A percentile compares a stretch with the other conserved stretches of the same genome.
phyloP scores from a whole-genome alignment of 768 basidiomycete species.

The Termitomyces sp. region DNA sequence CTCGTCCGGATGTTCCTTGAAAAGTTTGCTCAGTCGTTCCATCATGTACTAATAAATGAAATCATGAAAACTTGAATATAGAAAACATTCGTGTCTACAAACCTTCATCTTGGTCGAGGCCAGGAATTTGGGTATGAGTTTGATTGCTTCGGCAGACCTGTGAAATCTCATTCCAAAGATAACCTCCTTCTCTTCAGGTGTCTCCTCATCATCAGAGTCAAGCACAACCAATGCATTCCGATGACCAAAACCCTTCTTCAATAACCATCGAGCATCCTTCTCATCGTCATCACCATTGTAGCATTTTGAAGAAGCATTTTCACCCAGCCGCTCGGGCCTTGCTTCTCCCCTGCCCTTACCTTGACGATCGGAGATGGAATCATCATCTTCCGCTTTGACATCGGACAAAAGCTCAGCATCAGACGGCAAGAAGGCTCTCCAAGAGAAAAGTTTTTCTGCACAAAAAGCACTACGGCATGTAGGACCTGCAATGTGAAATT shows the following conservation, averaged over 20 bases:
- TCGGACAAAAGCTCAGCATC: conserved; percentile 34
- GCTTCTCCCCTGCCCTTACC: conserved; percentile 20
- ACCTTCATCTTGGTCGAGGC: conserved; percentile 78
- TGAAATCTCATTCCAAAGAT: conserved; percentile 29
- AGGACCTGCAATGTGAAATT: conserved; percentile 35
- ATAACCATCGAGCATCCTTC: conserved; percentile 31
- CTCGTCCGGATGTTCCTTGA: conserved; percentile 47
- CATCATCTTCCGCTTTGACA: conserved; percentile 24
- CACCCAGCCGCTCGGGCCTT: conserved; percentile 1
- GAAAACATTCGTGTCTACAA: conserved; percentile 5
- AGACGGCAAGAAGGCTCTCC: conserved; percentile 55
- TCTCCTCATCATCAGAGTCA: conserved; percentile 40
- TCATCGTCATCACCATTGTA: conserved; percentile 37
- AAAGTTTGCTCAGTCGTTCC: conserved; percentile 40
- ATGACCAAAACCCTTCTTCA: conserved; percentile 33
- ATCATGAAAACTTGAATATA: not conserved
- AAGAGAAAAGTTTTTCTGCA: conserved; percentile 42
- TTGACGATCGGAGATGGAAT: not conserved
- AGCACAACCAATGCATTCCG: conserved; percentile 32
- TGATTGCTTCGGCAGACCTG: conserved; percentile 27
- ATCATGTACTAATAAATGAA: conserved; percentile 47
- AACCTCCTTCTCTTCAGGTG: conserved; percentile 35
- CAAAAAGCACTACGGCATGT: conserved; percentile 50
- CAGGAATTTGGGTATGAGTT: conserved; percentile 48
- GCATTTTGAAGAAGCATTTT: conserved; percentile 4